Evolutionary conservation across 805 yeast species (phyloP).

Genomic region (Teunomyces barrocoloradensis): DNA sequence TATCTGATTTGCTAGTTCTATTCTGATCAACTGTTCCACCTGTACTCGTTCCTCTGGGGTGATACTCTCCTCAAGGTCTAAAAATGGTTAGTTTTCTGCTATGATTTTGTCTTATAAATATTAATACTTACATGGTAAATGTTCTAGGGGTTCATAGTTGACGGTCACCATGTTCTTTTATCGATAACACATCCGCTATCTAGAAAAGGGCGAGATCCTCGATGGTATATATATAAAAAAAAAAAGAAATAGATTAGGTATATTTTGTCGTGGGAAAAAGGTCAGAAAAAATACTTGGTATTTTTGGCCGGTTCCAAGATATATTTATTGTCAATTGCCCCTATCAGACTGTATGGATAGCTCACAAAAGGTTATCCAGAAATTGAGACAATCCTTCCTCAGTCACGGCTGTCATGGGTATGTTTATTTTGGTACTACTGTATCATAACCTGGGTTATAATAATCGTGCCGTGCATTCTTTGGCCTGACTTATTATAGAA

Average conservation of each 20-base stretch:
- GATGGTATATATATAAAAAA: neutral
- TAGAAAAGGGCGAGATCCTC: neutral
- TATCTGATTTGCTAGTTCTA: conserved; percentile 15
- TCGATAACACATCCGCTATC: neutral
- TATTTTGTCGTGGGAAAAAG: neutral
- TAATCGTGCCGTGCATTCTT: neutral
- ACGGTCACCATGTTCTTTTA: conserved; percentile 11
- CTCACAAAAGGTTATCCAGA: neutral
- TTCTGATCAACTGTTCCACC: conserved; percentile 33
- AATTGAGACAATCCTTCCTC: no score
- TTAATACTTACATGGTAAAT: conserved; percentile 38
- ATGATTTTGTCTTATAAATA: no score
- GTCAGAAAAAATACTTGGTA: neutral
- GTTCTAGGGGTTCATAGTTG: conserved; percentile 35
- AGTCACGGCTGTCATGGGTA: no score
- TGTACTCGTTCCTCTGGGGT: conserved; percentile 33
- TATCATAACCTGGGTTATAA: neutral
- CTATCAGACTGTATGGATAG: neutral
- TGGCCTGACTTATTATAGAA: neutral
- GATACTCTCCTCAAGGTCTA: conserved; percentile 35
- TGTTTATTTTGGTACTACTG: neutral
- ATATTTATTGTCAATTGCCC: neutral
- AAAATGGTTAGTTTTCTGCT: conserved; percentile 6
- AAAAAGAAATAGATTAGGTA: neutral
- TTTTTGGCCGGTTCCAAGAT: neutral